Percentiles rank a stretch among this genome's conserved stretches.
Evolutionary conservation across 2,329 filamentous ascomycete genomes (phyloP).

Genomic region (Sporothrix globosa): DNA sequence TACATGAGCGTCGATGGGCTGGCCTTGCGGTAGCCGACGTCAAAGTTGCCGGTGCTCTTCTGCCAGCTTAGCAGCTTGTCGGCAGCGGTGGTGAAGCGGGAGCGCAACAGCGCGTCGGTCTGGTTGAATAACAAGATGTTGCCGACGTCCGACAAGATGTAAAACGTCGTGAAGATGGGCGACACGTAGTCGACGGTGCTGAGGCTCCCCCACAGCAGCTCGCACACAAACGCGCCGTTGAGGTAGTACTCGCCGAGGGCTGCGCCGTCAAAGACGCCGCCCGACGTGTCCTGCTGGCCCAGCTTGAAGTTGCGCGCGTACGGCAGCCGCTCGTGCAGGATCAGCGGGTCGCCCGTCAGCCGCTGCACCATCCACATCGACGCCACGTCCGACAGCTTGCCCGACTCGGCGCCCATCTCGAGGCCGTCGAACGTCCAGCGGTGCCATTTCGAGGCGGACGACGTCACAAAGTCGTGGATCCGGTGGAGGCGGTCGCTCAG

Average conservation of each 20-base stretch:
- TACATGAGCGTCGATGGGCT: conserved; percentile 31
- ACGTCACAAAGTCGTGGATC: conserved; percentile 33
- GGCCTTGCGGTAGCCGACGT: conserved; percentile 32
- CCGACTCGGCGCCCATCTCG: conserved; percentile 32
- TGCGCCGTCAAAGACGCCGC: conserved; percentile 27
- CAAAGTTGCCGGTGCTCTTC: conserved; percentile 29
- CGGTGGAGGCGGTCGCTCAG: conserved; percentile 31
- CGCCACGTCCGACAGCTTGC: conserved; percentile 32
- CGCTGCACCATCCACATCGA: conserved; percentile 32
- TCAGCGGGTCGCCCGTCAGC: conserved; percentile 28
- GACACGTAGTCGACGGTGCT: conserved; percentile 31
- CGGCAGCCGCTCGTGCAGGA: conserved; percentile 30
- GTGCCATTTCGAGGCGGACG: conserved; percentile 28
- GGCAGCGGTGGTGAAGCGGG: conserved; percentile 29
- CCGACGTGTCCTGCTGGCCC: conserved; percentile 30
- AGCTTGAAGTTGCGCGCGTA: conserved; percentile 34
- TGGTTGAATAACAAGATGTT: conserved; percentile 32
- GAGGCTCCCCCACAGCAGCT: conserved; percentile 28
- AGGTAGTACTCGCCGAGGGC: conserved; percentile 31
- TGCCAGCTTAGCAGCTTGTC: conserved; percentile 34
- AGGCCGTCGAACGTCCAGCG: conserved; percentile 27
- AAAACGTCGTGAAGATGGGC: conserved; percentile 32
- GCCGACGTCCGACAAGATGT: conserved; percentile 28
- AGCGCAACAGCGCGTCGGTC: conserved; percentile 11
- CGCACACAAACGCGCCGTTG: conserved; percentile 27